A percentile compares a stretch with the other conserved stretches of the same genome.
These are phyloP conservation scores for Chaetomidium leptoderma DNA, from an alignment of 495 filamentous ascomycete species.

Conservation along the genomic window DNA sequence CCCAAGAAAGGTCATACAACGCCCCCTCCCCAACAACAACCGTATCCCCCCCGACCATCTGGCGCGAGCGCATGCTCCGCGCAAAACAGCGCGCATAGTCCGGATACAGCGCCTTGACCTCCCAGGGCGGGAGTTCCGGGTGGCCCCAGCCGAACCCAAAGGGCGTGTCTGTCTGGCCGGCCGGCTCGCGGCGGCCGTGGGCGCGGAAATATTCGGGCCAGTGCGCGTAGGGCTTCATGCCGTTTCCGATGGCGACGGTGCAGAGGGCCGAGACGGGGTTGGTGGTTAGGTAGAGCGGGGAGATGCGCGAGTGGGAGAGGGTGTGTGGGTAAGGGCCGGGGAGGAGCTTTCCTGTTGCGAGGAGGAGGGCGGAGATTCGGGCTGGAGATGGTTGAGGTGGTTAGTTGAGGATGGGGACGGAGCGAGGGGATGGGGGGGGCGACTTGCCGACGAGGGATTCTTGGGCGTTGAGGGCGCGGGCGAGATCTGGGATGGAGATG, in stretches of 20 bases:
- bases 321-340: conserved; percentile 9
- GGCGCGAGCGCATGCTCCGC: conserved; percentile 20
- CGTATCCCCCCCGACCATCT: conserved; percentile 26
- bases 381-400: conserved; percentile 12
- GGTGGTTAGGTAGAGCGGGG: conserved; percentile 23
- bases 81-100: conserved; percentile 22
- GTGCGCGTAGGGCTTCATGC: conserved; percentile 23
- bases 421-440: neutral
- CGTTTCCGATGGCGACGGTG: conserved; percentile 28
- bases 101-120: conserved; percentile 28
- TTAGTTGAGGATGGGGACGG: neutral
- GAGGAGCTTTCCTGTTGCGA: conserved; percentile 21
- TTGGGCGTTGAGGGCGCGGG: conserved; percentile 22
- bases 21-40: conserved; percentile 9
- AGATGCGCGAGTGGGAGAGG: conserved; percentile 25
- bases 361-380: conserved; percentile 22
- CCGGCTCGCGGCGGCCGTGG: conserved; percentile 24
- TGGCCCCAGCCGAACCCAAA: conserved; percentile 31
- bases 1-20: conserved; percentile 26
- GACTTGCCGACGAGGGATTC: conserved; percentile 27
- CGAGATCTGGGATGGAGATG: conserved; percentile 29
- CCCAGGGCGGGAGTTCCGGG: conserved; percentile 27
- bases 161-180: conserved; percentile 21
- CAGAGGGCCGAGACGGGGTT: conserved; percentile 16
- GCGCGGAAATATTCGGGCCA: conserved; percentile 29